Evolutionary conservation across 2,329 filamentous ascomycete species (phyloP).

Genomic region (Truncatella angustata): DNA sequence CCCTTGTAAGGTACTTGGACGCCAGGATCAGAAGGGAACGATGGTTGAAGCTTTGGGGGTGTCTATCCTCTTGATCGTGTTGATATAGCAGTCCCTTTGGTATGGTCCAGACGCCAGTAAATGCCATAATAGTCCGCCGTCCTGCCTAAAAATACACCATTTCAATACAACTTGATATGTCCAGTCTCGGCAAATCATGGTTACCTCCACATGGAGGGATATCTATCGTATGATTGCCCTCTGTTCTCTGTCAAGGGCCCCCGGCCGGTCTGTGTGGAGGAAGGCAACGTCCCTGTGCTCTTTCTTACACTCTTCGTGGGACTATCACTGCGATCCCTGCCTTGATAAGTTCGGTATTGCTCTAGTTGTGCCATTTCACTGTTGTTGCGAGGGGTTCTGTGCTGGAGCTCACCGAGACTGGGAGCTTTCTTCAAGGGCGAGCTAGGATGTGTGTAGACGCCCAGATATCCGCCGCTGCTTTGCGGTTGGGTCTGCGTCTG

Average conservation of each 20-base stretch:
- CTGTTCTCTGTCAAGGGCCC: conserved; percentile 21
- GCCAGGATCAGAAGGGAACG: too few species aligned
- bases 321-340: conserved; percentile 24
- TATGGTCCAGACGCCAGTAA: not conserved
- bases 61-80: too few species aligned
- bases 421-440: conserved; percentile 80
- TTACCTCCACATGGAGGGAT: conserved; percentile 32
- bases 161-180: too few species aligned
- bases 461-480: conserved; percentile 68
- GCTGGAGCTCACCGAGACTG: conserved; percentile 57
- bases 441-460: conserved; percentile 74
- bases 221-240: conserved; percentile 25
- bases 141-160: too few species aligned
- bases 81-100: not conserved
- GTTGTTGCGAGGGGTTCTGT: conserved; percentile 54
- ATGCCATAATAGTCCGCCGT: not conserved
- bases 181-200: not conserved
- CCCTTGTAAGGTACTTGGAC: too few species aligned
- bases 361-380: conserved; percentile 61
- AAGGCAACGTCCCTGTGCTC: conserved; percentile 22
- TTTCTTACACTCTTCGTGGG: conserved; percentile 26
- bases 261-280: conserved; percentile 15
- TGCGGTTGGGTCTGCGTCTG: conserved; percentile 8
- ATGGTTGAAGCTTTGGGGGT: too few species aligned
- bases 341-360: conserved; percentile 35